Evolutionary conservation across 208 protist species (phyloP).

Genomic region (Plasmodiophora brassicae): DNA sequence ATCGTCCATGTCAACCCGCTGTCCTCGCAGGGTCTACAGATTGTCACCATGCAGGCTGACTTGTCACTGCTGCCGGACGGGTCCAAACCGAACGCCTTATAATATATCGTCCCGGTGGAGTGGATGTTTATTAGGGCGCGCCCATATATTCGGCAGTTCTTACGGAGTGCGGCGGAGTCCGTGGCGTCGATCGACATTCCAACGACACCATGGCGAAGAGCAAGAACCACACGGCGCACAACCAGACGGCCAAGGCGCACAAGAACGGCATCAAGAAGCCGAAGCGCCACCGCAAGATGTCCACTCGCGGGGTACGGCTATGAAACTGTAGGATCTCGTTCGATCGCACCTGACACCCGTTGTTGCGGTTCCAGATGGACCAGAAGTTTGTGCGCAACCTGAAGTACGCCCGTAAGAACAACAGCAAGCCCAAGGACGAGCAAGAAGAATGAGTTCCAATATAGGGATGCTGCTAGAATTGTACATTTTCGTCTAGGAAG

Average conservation of each 20-base stretch:
- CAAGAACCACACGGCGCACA: slow-evolving; percentile 65
- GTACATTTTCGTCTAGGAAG: no score
- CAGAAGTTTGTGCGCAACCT: slow-evolving; percentile 55
- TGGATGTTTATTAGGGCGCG: no score
- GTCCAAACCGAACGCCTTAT: no score
- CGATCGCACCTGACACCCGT: neutral
- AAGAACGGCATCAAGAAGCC: slow-evolving; percentile 63
- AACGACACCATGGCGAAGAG: slow-evolving; percentile 57
- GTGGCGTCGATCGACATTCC: no score
- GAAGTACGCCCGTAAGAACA: slow-evolving; percentile 50
- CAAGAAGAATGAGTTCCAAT: neutral
- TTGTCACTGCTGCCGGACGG: no score
- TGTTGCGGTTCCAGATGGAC: slow-evolving; percentile 52
- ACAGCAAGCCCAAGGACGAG: neutral
- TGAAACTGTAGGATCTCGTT: neutral
- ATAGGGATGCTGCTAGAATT: no score
- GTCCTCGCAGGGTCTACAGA: no score
- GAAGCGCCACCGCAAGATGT: slow-evolving; percentile 35
- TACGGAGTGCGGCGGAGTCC: no score
- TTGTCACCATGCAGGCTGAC: no score
- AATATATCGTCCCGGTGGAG: no score
- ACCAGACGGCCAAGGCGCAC: slow-evolving; percentile 59
- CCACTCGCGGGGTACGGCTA: slow-evolving; percentile 48
- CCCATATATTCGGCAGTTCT: no score
- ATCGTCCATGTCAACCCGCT: no score